Percentiles rank a stretch among this genome's conserved stretches.
Conservation (phyloP, 345 rosid species). For the Pseudoturritis turrita region DNA sequence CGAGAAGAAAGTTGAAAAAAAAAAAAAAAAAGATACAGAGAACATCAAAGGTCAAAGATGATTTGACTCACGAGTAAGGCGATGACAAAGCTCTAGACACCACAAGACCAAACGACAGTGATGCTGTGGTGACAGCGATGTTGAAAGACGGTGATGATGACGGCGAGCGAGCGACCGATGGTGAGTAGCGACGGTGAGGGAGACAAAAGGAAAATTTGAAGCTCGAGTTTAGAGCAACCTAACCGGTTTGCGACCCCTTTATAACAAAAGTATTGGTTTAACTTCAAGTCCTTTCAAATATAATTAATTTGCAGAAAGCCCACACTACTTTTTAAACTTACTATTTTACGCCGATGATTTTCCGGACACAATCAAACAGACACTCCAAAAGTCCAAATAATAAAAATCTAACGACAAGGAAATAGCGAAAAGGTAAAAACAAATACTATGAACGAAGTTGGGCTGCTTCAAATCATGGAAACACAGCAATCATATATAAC, state of each 20-base stretch:
- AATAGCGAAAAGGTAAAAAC: too few species aligned
- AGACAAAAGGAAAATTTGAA: not conserved
- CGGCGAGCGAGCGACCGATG: too few species aligned
- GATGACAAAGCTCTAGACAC: not conserved
- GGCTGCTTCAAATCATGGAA: not conserved
- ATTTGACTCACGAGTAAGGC: not conserved
- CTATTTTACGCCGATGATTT: not conserved
- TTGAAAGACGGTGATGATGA: not conserved
- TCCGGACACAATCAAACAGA: not conserved
- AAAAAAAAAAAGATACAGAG: not conserved
- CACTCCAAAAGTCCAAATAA: not conserved
- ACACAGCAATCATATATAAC: not conserved
- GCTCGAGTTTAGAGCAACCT: not conserved
- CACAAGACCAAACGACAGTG: not conserved
- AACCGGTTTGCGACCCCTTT: too few species aligned
- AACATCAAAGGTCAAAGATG: too few species aligned
- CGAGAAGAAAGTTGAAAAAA: not conserved
- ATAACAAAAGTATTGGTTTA: too few species aligned
- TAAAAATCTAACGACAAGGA: too few species aligned
- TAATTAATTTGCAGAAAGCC: not conserved
- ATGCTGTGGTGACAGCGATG: not conserved
- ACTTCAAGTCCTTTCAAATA: not conserved
- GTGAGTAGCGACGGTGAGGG: not conserved
- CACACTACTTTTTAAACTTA: not conserved
- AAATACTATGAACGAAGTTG: constrained; percentile 3